These are phyloP conservation scores for Arabidopsis lyrata DNA, from an alignment of 441 rosid species.

Conservation along the genomic window DNA sequence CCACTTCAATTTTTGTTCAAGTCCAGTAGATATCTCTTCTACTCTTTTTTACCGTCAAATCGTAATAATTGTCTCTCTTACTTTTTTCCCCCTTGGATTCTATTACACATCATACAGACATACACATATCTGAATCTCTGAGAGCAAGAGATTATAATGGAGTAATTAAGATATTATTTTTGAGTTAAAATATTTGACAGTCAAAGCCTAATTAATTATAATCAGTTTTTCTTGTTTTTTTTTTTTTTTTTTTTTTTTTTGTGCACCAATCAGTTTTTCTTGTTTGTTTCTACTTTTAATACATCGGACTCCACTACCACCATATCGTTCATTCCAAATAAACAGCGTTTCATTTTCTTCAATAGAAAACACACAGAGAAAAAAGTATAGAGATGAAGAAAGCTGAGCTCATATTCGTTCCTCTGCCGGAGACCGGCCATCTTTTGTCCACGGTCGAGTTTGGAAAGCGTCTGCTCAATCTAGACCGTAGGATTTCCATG, in stretches of 20 bases:
- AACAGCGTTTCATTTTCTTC: background rate
- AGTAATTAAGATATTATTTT: too few relatives aligned
- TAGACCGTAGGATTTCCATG: conserved; percentile 43
- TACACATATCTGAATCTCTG: too few relatives aligned
- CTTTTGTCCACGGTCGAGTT: conserved; percentile 57
- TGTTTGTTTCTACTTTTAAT: background rate
- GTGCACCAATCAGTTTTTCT: background rate
- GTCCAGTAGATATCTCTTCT: too few relatives aligned
- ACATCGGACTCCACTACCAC: conserved; percentile 13
- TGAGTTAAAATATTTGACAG: too few relatives aligned
- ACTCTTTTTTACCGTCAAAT: too few relatives aligned
- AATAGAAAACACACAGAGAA: background rate
- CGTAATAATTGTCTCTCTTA: too few relatives aligned
- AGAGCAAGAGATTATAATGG: too few relatives aligned
- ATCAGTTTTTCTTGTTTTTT: too few relatives aligned
- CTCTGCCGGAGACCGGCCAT: conserved; percentile 56
- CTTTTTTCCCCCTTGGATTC: background rate
- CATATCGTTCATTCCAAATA: background rate
- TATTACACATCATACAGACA: too few relatives aligned
- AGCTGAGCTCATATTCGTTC: conserved; percentile 40
- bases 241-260: too few relatives aligned
- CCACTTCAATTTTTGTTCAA: too few relatives aligned
- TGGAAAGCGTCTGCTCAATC: conserved; percentile 49
- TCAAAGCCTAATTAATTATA: too few relatives aligned
- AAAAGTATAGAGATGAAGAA: conserved; percentile 21